phyloP scores from a whole-genome alignment of 225 moss, liverwort and hornwort species.

The Lunularia cruciata region DNA sequence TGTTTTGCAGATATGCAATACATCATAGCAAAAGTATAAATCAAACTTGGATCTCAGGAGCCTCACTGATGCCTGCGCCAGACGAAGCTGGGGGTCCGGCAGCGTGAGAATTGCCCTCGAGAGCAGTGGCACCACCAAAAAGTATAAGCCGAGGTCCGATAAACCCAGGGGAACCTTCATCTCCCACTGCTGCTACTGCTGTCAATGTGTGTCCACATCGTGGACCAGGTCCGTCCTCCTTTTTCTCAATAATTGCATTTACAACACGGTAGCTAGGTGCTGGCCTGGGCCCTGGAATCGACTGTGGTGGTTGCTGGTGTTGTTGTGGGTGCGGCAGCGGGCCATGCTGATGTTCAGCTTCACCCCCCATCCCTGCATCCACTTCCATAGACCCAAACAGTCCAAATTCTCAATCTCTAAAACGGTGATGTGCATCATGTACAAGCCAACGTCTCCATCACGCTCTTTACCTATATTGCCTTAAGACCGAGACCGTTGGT shows the following conservation, averaged over 20 bases:
- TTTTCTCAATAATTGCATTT: constrained; percentile 59
- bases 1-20: background rate
- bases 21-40: background rate
- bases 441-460: constrained; percentile 15
- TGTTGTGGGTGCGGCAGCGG: constrained; percentile 19
- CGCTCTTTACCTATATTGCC: constrained; percentile 15
- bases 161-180: constrained; percentile 69
- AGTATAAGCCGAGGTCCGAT: constrained; percentile 84
- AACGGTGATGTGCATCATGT: constrained; percentile 17
- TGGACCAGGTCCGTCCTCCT: constrained; percentile 81
- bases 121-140: constrained; percentile 83
- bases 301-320: constrained; percentile 30
- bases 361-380: constrained; percentile 37
- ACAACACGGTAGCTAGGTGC: constrained; percentile 65
- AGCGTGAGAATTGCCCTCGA: constrained; percentile 67
- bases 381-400: constrained; percentile 40
- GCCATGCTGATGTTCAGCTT: constrained; percentile 13
- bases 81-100: constrained; percentile 66
- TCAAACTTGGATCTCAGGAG: constrained; percentile 1
- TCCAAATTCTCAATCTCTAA: constrained; percentile 7
- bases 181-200: constrained; percentile 75
- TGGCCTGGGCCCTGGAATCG: constrained; percentile 53
- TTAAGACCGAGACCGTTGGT: constrained; percentile 6
- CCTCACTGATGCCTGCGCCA: constrained; percentile 79
- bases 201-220: constrained; percentile 87